Base-by-base conservation (phyloP, 2,329 filamentous ascomycete genomes). In the Pezicula radicicola region DNA sequence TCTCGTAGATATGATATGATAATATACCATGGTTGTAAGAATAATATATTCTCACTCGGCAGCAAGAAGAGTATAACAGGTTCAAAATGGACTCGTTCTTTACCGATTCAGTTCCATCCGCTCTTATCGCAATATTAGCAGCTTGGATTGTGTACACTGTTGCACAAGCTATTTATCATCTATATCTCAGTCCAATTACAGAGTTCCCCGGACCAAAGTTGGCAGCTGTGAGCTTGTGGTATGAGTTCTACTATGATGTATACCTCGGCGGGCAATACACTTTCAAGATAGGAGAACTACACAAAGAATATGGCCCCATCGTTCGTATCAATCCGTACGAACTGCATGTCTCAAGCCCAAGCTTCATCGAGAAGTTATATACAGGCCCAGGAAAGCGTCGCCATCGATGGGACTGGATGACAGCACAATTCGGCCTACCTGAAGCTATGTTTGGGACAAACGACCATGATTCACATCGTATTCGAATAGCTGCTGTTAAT, bases 311-410 rank as follows among this genome's bases (percentile, higher is more conserved):
- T 30, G 58, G 55, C 57, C 67, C 66, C 6, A 66, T 70, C 30
- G 61, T 70, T 3, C 55, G 66, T 2, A 64, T 69, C 48, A 66
- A 64, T 46, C 67, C 66, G 1, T 40, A 61, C 10, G 63, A 68
- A 36, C 43, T 69, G 2, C 63, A 66, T 45, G 61, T 66, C 39
- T 51, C 58, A 18, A 65, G 68, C 18, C 58, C 62, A 2, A 55
- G 61, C 4, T 66, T 63, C 53, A 63, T 65, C 36, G 60, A 65
- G 33, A 47, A 56, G 3, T 49, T 69, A 4, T 68, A 66, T 44
- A 56, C 54, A 2, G 50, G 50, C 5, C 47, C 52, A 10, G 59
- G 58, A 27, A 51, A 52, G 18, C 53, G 55, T 33, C 53, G 53
- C 8, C 46, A 54, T 21, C 54, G 54, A 47, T 49, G 41, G 41